Conservation (phyloP, 1,284 basidiomycete genomes). For the Leccinum fallax region DNA sequence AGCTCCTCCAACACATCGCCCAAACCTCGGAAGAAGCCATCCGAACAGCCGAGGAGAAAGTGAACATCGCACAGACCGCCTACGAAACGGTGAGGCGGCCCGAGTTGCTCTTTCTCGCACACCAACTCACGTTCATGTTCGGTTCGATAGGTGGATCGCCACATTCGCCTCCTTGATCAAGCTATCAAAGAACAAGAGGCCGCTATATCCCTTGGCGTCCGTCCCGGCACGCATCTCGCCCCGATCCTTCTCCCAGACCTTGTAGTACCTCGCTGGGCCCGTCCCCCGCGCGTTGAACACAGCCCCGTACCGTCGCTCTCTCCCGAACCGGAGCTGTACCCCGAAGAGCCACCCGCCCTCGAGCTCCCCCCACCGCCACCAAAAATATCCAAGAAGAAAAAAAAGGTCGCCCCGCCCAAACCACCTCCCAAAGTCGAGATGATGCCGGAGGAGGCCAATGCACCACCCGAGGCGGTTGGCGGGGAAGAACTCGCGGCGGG, state of each 20-base stretch:
- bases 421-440: conserved; percentile 14
- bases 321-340: conserved; percentile 26
- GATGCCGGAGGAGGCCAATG: conserved; percentile 16
- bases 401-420: conserved; percentile 1
- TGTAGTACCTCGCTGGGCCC: conserved; percentile 52
- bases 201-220: conserved; percentile 54
- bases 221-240: conserved; percentile 54
- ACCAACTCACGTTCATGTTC: conserved; percentile 2
- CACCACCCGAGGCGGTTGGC: conserved; percentile 1
- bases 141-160: conserved; percentile 58
- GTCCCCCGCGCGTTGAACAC: conserved; percentile 43
- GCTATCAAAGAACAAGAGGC: conserved; percentile 74
- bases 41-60: conserved; percentile 70
- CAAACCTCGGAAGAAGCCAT: conserved; percentile 61
- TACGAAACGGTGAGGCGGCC: conserved; percentile 59
- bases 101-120: background rate
- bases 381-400: conserved; percentile 26
- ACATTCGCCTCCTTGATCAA: conserved; percentile 72
- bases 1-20: conserved; percentile 58
- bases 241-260: conserved; percentile 63
- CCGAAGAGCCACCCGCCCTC: conserved; percentile 24
- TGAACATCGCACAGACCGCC: conserved; percentile 67
- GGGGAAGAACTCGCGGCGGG: conserved; percentile 14
- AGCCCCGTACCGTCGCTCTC: conserved; percentile 45
- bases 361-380: conserved; percentile 14